Conservation (phyloP, 352 stramenopile genomes). For the Phytophthora sojae region DNA sequence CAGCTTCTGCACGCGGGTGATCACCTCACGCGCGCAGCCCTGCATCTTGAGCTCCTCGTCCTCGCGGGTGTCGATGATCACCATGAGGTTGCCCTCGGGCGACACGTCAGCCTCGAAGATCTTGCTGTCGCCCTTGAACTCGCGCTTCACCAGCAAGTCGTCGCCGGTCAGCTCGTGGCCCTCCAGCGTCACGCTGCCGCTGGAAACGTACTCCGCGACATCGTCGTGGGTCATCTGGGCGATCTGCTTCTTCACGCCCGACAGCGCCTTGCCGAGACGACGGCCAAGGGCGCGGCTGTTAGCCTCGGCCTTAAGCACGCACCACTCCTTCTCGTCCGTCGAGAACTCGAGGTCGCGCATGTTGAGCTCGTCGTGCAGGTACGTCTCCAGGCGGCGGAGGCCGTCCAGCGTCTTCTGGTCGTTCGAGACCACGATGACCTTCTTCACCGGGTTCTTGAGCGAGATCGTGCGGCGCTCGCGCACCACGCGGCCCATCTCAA, state of each 20-base stretch:
- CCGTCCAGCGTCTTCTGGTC: conserved; percentile 83
- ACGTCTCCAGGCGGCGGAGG: conserved; percentile 88
- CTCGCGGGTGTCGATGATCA: conserved; percentile 96
- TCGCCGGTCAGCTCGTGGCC: conserved; percentile 86
- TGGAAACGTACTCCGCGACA: conserved; percentile 73
- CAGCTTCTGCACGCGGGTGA: conserved; percentile 99
- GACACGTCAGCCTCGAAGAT: conserved; percentile 93
- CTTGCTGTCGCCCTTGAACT: conserved; percentile 93
- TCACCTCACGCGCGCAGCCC: conserved; percentile 95
- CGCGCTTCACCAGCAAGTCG: conserved; percentile 94
- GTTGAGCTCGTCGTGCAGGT: conserved; percentile 99
- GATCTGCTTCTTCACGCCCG: conserved; percentile 89
- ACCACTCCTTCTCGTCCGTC: conserved; percentile 91
- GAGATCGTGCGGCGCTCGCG: conserved; percentile 97
- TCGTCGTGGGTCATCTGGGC: conserved; percentile 76
- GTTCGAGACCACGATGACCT: conserved; percentile 95
- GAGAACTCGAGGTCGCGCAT: conserved; percentile 93
- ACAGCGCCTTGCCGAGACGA: conserved; percentile 97
- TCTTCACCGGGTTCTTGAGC: conserved; percentile 97
- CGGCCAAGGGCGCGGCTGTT: conserved; percentile 96
- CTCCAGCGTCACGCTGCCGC: conserved; percentile 83
- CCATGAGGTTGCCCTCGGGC: conserved; percentile 91
- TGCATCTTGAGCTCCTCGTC: conserved; percentile 96
- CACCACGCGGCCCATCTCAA: conserved; percentile 97
- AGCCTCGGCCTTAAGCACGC: conserved; percentile 94